Evolutionary conservation across 116 monocot genomes (phyloP), one percentile per base, ranked within the genome.

Genomic region (Thalassia testudinum): DNA sequence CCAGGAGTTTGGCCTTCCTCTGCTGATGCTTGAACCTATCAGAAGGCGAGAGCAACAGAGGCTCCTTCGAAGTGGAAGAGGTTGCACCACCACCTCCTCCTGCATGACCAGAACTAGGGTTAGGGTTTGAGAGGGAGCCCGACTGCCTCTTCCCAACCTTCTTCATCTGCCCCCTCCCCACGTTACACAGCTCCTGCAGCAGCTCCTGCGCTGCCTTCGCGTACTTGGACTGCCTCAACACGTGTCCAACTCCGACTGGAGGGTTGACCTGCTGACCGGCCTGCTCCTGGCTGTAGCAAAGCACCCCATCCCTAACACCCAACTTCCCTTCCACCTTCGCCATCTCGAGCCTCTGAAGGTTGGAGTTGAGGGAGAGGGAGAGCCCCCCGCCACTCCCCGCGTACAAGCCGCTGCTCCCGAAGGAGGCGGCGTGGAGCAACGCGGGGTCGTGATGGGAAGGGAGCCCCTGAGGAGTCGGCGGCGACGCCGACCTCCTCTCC

Each of bases 1-100:
- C 65, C n/a, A 75, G 57, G 15, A 87, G 75, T 60, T 62, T 72
- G 3, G 75, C 62, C 63, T 81, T 87, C 50, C 72, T 81, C 66
- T 63, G 74, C 60, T 78, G 75, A n/a, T 81, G 69, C 43, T 81
- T 75, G 17, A 72, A 24, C 24, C 75, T 66, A 45, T 81, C 75
- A 61, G 77, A 47, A 44, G 77, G 69, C 52, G 25, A 59, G 0
- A 79, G 68, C 10, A 34, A 3, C 5, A 68, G 43, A 26, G 57
- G 8, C 19, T 30, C 15, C 12, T 20, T 58, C 56, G 21, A 21
- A n/a, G 12, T 22, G 16, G 1, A 11, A 49, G 24, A 44, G 44
- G 61, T 20, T 26, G 27, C 62, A 26, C 44, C 20, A 49, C 42
- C n/a, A n/a, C 37, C 56, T 30, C 61, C 73, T 8, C 60, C 62